Evolutionary conservation across 2,329 filamentous ascomycete genomes (phyloP), one percentile per base, ranked within the genome.

Genomic region (Aureobasidium uvarum): DNA sequence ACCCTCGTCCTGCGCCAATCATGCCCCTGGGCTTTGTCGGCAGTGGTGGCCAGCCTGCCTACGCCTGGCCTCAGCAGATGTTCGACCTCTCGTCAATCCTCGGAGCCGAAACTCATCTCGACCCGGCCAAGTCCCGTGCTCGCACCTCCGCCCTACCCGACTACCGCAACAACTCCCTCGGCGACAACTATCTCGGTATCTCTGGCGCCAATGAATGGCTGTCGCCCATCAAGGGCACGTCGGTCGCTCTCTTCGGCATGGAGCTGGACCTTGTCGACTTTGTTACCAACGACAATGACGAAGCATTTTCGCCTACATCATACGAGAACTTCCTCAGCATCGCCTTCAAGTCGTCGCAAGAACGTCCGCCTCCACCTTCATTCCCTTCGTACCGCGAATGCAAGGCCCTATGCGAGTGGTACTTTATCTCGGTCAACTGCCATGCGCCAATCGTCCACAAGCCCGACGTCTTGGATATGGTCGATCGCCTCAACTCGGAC

Each of bases 391-490:
- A 85, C 63, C 78, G 83, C 7, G 84, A 90, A 59, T 88, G 88
- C 39, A 84, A 89, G 62, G 86, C 83, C 39, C 92, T 89, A 71
- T 85, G 87, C 7, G 83, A 88, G 58, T 92, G 88, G 86, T 96
- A 90, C 73, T 91, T 95, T 67, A 80, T 87, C 52, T 86, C 88
- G 56, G 79, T 93, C 38, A 86, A 89, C 70, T 83, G 86, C 2
- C 95, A 91, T 73, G 79, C 88, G 13, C 91, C 92, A 2, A 76
- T 94, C 10, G 80, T 96, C n/a, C 89, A 95, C 77, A 88, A 88
- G 73, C 89, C 89, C 0, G 85, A 86, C 2, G 90, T 92, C 69
- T 83, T 91, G 80, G 79, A 81, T 56, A 74, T 93, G 71, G 86
- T 92, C 79, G 80, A 80, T 7, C 82, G 85, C 67, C 84, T 92